These are phyloP conservation scores for Hericium alpestre DNA, from an alignment of 768 basidiomycete genomes.

Conservation along the genomic window DNA sequence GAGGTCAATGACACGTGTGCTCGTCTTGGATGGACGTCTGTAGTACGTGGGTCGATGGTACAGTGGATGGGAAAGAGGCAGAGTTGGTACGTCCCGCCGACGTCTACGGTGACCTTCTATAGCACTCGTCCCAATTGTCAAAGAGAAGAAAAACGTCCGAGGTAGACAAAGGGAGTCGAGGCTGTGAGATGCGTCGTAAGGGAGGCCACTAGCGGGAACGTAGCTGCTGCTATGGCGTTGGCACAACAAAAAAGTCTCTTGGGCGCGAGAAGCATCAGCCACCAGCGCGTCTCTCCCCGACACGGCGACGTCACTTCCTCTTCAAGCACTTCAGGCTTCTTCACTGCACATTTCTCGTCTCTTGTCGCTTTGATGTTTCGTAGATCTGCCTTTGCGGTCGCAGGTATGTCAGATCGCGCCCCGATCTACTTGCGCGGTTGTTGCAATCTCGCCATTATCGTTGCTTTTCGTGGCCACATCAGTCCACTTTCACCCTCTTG, in stretches of 20 bases:
- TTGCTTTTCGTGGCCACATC: too few relatives aligned
- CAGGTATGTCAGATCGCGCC: too few relatives aligned
- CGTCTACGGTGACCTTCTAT: too few relatives aligned
- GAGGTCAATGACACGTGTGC: not conserved
- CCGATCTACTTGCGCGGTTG: too few relatives aligned
- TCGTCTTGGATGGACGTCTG: not conserved
- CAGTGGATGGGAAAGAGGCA: too few relatives aligned
- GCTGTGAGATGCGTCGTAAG: not conserved
- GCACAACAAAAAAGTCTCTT: not conserved
- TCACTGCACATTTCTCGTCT: not conserved
- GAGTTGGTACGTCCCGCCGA: too few relatives aligned
- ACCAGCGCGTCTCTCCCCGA: not conserved
- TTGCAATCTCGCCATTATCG: too few relatives aligned
- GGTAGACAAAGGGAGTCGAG: not conserved
- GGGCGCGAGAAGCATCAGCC: constrained; percentile 1
- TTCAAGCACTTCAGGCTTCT: not conserved
- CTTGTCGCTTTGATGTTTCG: too few relatives aligned
- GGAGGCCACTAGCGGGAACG: not conserved
- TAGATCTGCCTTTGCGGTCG: too few relatives aligned
- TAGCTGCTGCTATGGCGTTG: not conserved
- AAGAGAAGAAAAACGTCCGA: not conserved
- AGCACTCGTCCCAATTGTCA: not conserved
- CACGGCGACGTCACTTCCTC: not conserved
- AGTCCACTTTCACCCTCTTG: too few relatives aligned
- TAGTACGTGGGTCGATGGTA: too few relatives aligned